These are phyloP conservation scores for Dryas drummondii DNA, from an alignment of 306 rosid genomes.

Conservation along the genomic window DNA sequence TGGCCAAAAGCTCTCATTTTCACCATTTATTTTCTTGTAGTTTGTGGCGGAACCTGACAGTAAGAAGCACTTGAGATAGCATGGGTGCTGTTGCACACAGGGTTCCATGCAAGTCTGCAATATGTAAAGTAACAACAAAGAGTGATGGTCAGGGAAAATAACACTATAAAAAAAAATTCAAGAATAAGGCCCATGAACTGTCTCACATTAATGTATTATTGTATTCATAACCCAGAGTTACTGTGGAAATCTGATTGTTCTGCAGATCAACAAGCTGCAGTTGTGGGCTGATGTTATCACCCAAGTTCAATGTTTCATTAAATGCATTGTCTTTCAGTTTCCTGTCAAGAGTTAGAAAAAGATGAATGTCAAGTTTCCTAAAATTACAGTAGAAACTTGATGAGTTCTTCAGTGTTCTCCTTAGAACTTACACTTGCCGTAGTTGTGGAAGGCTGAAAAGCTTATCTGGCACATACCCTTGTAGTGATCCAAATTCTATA, in stretches of 20 bases:
- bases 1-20: not conserved
- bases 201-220: conserved; percentile 60
- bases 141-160: conserved; percentile 13
- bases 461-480: conserved; percentile 63
- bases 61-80: conserved; percentile 37
- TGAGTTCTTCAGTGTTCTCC: conserved; percentile 10
- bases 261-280: conserved; percentile 80
- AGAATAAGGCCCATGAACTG: conserved; percentile 2
- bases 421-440: conserved; percentile 74
- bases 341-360: conserved; percentile 38
- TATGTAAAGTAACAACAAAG: conserved; percentile 16
- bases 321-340: conserved; percentile 59
- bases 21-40: conserved; percentile 41
- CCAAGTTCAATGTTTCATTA: conserved; percentile 66
- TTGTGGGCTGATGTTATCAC: conserved; percentile 51
- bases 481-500: conserved; percentile 68
- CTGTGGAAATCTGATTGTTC: conserved; percentile 58
- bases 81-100: conserved; percentile 44
- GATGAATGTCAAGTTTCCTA: not conserved
- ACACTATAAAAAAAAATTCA: not conserved
- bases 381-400: not conserved
- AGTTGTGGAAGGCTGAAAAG: conserved; percentile 69
- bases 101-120: conserved; percentile 76
- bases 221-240: conserved; percentile 49
- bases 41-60: conserved; percentile 58